These are phyloP conservation scores for Xylaria venustula DNA, from an alignment of 495 filamentous ascomycete genomes.

Conservation along the genomic window DNA sequence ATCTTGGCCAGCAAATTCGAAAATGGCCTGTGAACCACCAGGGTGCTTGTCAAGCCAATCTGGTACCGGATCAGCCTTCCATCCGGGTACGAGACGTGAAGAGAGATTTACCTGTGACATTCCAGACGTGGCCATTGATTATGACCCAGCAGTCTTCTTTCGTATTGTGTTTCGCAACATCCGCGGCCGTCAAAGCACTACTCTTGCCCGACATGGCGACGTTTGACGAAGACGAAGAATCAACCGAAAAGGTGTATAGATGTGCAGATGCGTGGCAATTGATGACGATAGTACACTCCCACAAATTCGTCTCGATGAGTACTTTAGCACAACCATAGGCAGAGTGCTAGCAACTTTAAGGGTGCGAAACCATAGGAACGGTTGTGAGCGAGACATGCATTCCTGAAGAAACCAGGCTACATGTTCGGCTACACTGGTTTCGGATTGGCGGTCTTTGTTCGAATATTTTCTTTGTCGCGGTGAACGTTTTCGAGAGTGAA, in stretches of 20 bases:
- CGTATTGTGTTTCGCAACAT: neutral
- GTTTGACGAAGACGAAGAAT: too few species aligned
- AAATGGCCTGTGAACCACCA: neutral
- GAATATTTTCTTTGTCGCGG: neutral
- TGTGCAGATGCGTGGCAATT: neutral
- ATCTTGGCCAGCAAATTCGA: neutral
- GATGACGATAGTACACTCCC: neutral
- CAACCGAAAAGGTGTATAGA: neutral
- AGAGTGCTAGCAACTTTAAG: neutral
- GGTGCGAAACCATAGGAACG: neutral
- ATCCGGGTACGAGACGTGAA: neutral
- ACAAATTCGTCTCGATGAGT: neutral
- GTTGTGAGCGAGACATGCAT: neutral
- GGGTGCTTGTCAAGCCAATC: neutral
- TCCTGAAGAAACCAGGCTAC: neutral
- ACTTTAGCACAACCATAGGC: neutral
- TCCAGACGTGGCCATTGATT: neutral
- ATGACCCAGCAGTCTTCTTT: neutral
- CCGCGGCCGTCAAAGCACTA: neutral
- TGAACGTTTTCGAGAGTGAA: conserved; percentile 1
- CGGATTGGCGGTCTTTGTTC: conserved; percentile 8
- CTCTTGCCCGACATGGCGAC: neutral
- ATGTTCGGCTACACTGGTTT: conserved; percentile 1
- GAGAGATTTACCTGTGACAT: neutral
- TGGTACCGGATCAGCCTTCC: neutral